phyloP scores from a whole-genome alignment of 805 yeast species.

The Candida caryicola region DNA sequence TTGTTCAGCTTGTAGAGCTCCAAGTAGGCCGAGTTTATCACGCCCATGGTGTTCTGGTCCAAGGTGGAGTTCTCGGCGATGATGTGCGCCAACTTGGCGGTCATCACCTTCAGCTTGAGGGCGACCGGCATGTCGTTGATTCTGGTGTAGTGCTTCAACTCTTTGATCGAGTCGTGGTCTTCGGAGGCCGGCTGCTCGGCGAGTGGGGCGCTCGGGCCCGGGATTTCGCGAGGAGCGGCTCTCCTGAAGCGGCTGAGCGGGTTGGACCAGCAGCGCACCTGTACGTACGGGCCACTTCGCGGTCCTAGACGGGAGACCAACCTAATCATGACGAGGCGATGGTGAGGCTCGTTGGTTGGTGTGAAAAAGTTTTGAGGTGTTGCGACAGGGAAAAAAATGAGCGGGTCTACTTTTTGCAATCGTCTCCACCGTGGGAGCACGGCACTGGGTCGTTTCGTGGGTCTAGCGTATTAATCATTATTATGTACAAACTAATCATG shows the following conservation, averaged over 20 bases:
- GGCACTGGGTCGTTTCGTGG: no score
- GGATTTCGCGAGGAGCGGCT: background rate
- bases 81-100: constrained; percentile 18
- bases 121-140: constrained; percentile 24
- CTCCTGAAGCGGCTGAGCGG: constrained; percentile 15
- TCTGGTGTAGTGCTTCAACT: constrained; percentile 26
- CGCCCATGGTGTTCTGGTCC: constrained; percentile 13
- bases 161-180: constrained; percentile 7
- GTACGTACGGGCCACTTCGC: background rate
- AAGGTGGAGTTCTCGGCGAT: constrained; percentile 8
- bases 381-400: no score
- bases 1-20: constrained; percentile 14
- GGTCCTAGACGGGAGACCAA: no score
- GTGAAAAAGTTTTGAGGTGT: no score
- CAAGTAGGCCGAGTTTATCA: constrained; percentile 20
- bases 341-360: no score
- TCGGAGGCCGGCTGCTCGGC: background rate
- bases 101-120: constrained; percentile 17
- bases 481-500: background rate
- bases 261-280: constrained; percentile 13
- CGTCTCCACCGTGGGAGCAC: no score
- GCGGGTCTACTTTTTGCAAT: no score
- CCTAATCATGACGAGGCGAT: no score
- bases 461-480: no score
- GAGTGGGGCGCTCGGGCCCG: background rate